Evolutionary conservation across 108 stramenopile species (phyloP), one percentile per base, ranked within the genome.

Genomic region (Pinguiococcus pyrenoidosus): DNA sequence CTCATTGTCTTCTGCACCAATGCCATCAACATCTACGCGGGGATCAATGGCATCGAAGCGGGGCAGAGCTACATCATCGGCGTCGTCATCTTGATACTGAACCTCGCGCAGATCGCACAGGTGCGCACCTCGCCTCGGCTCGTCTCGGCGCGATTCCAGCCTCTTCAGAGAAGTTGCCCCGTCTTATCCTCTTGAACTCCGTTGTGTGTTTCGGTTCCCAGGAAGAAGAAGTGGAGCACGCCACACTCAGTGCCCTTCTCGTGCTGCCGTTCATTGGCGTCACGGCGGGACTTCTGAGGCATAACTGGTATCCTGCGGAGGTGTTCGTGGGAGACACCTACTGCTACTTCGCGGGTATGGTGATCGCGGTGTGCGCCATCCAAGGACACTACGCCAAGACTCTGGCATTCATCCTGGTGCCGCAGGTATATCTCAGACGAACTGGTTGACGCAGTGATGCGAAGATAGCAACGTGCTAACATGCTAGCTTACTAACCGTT

Each of bases 261-360:
- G 21, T 51, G 13, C 17, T 59, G 4, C 49, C 58, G 23, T 51
- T 51, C 30, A 52, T 59, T 17, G 50, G 41, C 16, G 23, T 37
- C 16, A 17, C 26, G 17, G 20, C 41, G 16, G 58, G 58, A 39
- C 35, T 51, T n/a, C 34, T 59, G 20, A 12, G 24, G 17, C 24
- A 59, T 29, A 51, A 51, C 51, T 63, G 46, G 40, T 99, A 78
- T 44, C 97, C 97, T 2, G 82, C 97, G 9, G 53, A 41, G 9
- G 82, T 87, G 0, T 99, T 99, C 61, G 97, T 99, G 20, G 97
- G 97, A 1, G 97, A 99, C 64, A 95, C 93, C 23, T 99, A 74
- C 59, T 94, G 92, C 57, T 96, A 99, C 69, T 94, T 89, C 64
- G 90, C 93, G 16, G 97, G 97, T 0, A 93, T 99, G 92, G 89